Conservation (phyloP, 2,329 filamentous ascomycete species). For the Paracoccidioides brasiliensis region DNA sequence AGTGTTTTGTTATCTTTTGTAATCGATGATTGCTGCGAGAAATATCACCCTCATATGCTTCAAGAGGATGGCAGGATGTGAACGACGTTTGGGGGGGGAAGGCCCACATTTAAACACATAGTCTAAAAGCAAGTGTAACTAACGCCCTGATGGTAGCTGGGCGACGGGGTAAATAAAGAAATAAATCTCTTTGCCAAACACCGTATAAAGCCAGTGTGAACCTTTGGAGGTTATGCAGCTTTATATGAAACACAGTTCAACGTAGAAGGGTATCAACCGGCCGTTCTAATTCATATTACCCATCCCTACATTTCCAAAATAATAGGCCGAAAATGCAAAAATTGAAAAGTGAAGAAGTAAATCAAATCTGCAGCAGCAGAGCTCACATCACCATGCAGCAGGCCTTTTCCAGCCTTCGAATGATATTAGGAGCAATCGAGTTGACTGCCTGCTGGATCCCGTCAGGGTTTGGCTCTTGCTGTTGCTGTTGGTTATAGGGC, state of each 20-base stretch:
- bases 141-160: too few relatives aligned
- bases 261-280: background rate
- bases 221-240: conserved; percentile 32
- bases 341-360: conserved; percentile 54
- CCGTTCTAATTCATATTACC: conserved; percentile 41
- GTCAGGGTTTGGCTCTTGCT: conserved; percentile 41
- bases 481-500: conserved; percentile 33
- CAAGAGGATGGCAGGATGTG: too few relatives aligned
- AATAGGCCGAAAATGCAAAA: background rate
- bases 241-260: background rate
- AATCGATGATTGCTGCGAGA: background rate
- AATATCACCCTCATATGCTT: too few relatives aligned
- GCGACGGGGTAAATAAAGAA: too few relatives aligned
- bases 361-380: conserved; percentile 51
- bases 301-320: conserved; percentile 38
- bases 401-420: conserved; percentile 52
- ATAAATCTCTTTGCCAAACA: background rate
- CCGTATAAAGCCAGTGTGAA: background rate
- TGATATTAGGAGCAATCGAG: conserved; percentile 46
- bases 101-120: too few relatives aligned
- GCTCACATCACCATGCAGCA: conserved; percentile 66
- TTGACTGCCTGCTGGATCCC: conserved; percentile 48
- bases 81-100: too few relatives aligned
- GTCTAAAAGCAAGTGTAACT: too few relatives aligned
- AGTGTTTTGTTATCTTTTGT: background rate